Conservation (phyloP, 2,329 filamentous ascomycete genomes). For the Pezicula carpinea region DNA sequence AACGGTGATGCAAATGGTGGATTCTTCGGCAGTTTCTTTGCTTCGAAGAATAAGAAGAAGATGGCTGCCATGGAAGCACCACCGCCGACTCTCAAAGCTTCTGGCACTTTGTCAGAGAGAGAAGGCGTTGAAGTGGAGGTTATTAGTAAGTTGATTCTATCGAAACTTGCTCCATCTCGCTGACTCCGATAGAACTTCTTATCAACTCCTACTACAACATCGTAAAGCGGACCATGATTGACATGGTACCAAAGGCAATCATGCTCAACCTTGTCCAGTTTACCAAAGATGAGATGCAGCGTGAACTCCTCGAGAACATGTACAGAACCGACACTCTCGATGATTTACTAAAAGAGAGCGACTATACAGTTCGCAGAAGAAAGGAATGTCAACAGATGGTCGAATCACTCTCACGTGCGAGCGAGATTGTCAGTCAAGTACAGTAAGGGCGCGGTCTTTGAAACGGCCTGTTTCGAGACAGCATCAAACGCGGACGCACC, state of each 20-base stretch:
- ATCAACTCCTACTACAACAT: conserved; percentile 99
- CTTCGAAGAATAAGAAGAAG: conserved; percentile 99
- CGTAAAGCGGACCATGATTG: conserved; percentile 96
- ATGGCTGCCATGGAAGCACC: conserved; percentile 99
- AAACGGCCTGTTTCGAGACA: conserved; percentile 2
- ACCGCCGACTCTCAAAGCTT: conserved; percentile 88
- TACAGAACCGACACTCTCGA: conserved; percentile 89
- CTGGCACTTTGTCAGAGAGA: conserved; percentile 86
- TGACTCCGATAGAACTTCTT: conserved; percentile 64
- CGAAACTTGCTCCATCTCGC: conserved; percentile 1
- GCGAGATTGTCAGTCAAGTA: conserved; percentile 88
- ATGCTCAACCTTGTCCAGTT: conserved; percentile 96
- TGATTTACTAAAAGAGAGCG: conserved; percentile 93
- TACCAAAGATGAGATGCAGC: conserved; percentile 98
- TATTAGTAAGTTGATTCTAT: conserved; percentile 66
- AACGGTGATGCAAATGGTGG: conserved; percentile 58
- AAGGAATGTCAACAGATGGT: conserved; percentile 99
- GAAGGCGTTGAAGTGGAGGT: conserved; percentile 96
- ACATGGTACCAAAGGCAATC: conserved; percentile 99
- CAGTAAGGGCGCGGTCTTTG: conserved; percentile 22
- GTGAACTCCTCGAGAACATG: conserved; percentile 94
- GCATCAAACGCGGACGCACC: conserved; percentile 6
- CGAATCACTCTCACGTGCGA: conserved; percentile 82
- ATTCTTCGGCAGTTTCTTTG: conserved; percentile 98
- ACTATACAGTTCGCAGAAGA: conserved; percentile 88